Evolutionary conservation across 78 protist genomes (phyloP).

Genomic region (Guillardia theta): DNA sequence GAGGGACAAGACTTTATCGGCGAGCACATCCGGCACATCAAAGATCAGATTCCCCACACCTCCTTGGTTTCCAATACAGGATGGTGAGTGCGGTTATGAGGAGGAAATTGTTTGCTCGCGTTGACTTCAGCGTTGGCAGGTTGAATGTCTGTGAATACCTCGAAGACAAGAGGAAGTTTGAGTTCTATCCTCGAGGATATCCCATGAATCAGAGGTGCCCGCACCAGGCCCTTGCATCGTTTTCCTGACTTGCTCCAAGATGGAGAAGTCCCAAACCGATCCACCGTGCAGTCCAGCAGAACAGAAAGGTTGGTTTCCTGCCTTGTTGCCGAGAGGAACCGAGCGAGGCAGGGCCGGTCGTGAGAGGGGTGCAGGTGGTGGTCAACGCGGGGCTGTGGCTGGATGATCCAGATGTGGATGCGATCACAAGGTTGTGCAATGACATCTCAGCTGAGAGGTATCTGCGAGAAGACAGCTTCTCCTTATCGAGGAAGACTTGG

Average conservation of each 20-base stretch:
- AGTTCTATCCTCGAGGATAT: conserved; percentile 30
- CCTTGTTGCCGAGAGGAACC: too few species aligned
- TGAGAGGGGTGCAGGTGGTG: background rate
- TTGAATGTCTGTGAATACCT: conserved; percentile 25
- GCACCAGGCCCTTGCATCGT: background rate
- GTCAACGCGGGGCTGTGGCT: conserved; percentile 42
- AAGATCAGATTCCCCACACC: background rate
- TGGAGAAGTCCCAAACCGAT: background rate
- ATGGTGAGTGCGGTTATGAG: too few species aligned
- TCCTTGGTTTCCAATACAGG: background rate
- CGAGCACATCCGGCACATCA: background rate
- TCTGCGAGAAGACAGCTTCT: conserved; percentile 2
- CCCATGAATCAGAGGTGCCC: conserved; percentile 33
- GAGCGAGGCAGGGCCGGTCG: too few species aligned
- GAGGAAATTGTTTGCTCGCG: too few species aligned
- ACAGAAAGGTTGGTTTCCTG: too few species aligned
- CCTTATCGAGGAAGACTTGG: conserved; percentile 17
- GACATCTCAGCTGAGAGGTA: conserved; percentile 3
- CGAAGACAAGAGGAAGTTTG: background rate
- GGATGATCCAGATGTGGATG: conserved; percentile 39
- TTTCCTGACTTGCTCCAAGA: background rate
- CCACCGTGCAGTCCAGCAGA: background rate
- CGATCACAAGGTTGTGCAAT: conserved; percentile 23
- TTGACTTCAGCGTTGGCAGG: background rate
- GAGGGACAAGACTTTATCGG: conserved; percentile 35